Percentiles rank a stretch among this genome's conserved stretches.
phyloP scores from a whole-genome alignment of 805 yeast species.

The Candida maris region DNA sequence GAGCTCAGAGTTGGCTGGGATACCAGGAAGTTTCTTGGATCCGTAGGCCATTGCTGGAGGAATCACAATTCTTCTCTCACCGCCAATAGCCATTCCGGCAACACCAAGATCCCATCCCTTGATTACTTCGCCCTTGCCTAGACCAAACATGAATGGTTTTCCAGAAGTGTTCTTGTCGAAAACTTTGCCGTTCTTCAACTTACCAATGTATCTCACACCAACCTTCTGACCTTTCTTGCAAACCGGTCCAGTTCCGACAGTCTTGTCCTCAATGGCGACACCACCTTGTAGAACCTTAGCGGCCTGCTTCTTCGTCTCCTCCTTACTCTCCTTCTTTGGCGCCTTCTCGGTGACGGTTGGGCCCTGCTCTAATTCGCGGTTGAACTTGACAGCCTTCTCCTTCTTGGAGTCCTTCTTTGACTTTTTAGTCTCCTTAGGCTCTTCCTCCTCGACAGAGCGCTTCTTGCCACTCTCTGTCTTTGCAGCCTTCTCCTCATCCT shows the following conservation, averaged over 20 bases:
- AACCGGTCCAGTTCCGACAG: conserved; percentile 78
- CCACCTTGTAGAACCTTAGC: conserved; percentile 89
- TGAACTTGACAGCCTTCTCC: conserved; percentile 80
- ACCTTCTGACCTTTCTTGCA: conserved; percentile 89
- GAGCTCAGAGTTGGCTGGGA: conserved; percentile 95
- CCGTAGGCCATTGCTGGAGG: conserved; percentile 98
- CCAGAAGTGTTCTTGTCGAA: conserved; percentile 97
- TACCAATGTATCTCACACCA: conserved; percentile 97
- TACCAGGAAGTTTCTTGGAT: conserved; percentile 88
- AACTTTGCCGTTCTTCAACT: conserved; percentile 91
- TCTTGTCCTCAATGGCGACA: conserved; percentile 88
- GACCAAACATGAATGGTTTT: conserved; percentile 85
- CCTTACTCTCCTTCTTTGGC: conserved; percentile 26
- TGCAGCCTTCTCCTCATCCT: conserved; percentile 40
- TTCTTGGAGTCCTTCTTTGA: conserved; percentile 35
- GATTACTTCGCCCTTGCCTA: conserved; percentile 98
- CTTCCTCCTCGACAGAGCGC: conserved; percentile 25
- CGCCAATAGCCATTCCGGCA: conserved; percentile 97
- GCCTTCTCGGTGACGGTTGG: conserved; percentile 54
- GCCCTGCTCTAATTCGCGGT: conserved; percentile 90
- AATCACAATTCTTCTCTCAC: conserved; percentile 95
- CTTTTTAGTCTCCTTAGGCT: conserved; percentile 33
- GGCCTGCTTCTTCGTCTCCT: conserved; percentile 45
- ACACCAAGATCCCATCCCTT: conserved; percentile 99
- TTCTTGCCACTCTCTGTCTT: conserved; percentile 31